Base-by-base conservation (phyloP, 1,284 basidiomycete species). In the Pholiota adiposa region DNA sequence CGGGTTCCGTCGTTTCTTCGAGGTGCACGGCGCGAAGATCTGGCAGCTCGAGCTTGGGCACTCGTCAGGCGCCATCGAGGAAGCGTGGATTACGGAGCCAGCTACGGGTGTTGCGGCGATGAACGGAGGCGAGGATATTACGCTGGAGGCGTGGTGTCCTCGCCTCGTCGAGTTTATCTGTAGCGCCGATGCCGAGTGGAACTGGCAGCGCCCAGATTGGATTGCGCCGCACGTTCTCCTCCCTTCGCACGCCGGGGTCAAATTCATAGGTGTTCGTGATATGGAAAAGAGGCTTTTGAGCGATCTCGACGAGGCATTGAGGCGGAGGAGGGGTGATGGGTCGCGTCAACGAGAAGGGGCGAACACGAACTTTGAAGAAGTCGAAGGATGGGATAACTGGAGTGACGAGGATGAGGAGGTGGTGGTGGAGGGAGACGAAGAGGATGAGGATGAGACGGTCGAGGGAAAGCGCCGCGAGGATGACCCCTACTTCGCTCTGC, bases 161-260 rank as follows among this genome's bases (percentile, higher is more conserved):
- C 84, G 86, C 63, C 75, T 90, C 40, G 76, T 75, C 36, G 81
- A 89, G 67, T 87, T 91, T 68, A 85, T 91, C 55, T 89, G 88
- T 67, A 83, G 81, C 50, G 88, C 88, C 2, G 87, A 90, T 61
- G 88, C 88, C 2, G 88, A 88, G 67, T 91, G 89, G 89, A 87
- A 90, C 63, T 91, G 89, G 89, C 81, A 84, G 65, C 80, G 78
- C 54, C 89, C 89, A 0, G 88, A 91, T 68, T 89, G 87, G 87
- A 89, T 91, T 63, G 86, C 88, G n/a, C 88, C 89, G 1, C 89
- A 91, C 62, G 78, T 89, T 31, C 75, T 91, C 6, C 77, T 91
- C 27, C 86, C 88, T 12, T 71, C 82, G 3, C 89, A 91, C 67
- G 81, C 83, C 0, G 76, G 73, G 11, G 71, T 91, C 14, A 75